Evolutionary conservation across 768 basidiomycete genomes (phyloP).

Genomic region (Tricholoma flavovirens): DNA sequence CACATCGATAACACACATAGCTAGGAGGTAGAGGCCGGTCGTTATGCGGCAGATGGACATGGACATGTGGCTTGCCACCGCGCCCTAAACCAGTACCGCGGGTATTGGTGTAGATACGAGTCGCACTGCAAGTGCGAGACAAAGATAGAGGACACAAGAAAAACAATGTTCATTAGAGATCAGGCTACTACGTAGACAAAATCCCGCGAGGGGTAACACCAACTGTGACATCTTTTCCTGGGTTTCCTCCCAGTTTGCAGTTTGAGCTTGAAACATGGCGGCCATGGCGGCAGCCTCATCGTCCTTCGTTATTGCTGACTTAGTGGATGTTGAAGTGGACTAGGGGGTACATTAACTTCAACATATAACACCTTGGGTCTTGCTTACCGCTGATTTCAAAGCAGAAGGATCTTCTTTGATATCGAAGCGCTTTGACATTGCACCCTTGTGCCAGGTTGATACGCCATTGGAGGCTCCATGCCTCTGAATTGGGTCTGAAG

Average conservation of each 20-base stretch:
- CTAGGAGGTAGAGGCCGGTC: slow-evolving; percentile 86
- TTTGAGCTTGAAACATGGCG: slow-evolving; percentile 96
- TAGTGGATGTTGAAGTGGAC: slow-evolving; percentile 21
- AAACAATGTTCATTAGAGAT: slow-evolving; percentile 67
- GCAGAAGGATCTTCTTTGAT: slow-evolving; percentile 58
- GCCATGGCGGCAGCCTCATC: slow-evolving; percentile 95
- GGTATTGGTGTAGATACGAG: slow-evolving; percentile 59
- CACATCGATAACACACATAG: slow-evolving; percentile 98
- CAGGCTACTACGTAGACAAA: slow-evolving; percentile 61
- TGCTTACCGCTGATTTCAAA: slow-evolving; percentile 27
- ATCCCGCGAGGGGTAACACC: slow-evolving; percentile 61
- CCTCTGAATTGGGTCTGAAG: slow-evolving; percentile 42
- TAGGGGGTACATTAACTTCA: slow-evolving; percentile 11
- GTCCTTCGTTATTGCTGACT: slow-evolving; percentile 45
- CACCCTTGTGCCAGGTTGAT: slow-evolving; percentile 58
- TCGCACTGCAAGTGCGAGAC: slow-evolving; percentile 45
- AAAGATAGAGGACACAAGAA: slow-evolving; percentile 23
- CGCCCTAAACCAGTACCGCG: slow-evolving; percentile 61
- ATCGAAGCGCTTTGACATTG: slow-evolving; percentile 90
- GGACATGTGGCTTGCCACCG: slow-evolving; percentile 53
- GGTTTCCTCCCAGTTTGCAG: slow-evolving; percentile 95
- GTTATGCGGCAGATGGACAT: slow-evolving; percentile 38
- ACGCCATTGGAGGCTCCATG: slow-evolving; percentile 28
- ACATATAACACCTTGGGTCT: slow-evolving; percentile 11
- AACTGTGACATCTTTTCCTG: slow-evolving; percentile 99